These are phyloP conservation scores for Trametes villosa DNA, from an alignment of 768 basidiomycete genomes.

Conservation along the genomic window DNA sequence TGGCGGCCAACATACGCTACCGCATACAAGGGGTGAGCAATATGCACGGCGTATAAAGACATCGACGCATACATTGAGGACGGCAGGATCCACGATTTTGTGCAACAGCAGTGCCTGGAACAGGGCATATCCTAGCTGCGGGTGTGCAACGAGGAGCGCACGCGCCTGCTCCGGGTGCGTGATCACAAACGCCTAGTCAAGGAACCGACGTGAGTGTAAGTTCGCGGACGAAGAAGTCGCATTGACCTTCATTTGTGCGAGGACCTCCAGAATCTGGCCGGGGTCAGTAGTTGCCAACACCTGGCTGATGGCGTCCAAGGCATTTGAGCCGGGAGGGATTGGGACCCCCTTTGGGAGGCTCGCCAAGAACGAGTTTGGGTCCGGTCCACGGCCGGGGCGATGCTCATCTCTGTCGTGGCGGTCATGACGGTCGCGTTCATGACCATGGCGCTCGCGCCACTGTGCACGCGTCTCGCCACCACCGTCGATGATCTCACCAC, in stretches of 20 bases:
- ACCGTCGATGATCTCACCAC: constrained; percentile 78
- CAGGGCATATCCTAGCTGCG: constrained; percentile 93
- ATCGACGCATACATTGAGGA: constrained; percentile 69
- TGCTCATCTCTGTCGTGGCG: constrained; percentile 27
- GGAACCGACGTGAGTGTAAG: neutral
- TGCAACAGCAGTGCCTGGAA: constrained; percentile 94
- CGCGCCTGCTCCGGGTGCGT: constrained; percentile 91
- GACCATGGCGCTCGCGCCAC: constrained; percentile 53
- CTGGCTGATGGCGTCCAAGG: constrained; percentile 84
- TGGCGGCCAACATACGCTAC: constrained; percentile 57
- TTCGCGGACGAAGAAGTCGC: constrained; percentile 1
- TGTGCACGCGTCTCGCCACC: constrained; percentile 61
- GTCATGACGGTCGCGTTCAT: constrained; percentile 40
- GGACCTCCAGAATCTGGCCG: constrained; percentile 85
- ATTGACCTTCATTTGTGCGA: constrained; percentile 97
- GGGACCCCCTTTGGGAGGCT: constrained; percentile 78
- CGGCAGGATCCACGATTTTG: constrained; percentile 88
- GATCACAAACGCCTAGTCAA: constrained; percentile 81
- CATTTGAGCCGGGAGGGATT: constrained; percentile 67
- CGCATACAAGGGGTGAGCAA: neutral
- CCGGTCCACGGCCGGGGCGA: constrained; percentile 10
- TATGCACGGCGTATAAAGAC: neutral
- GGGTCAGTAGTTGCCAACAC: constrained; percentile 85
- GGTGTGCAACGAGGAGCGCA: constrained; percentile 76
- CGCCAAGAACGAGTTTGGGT: constrained; percentile 55